Evolutionary conservation across 805 yeast genomes (phyloP).

Genomic region (Millerozyma miso): DNA sequence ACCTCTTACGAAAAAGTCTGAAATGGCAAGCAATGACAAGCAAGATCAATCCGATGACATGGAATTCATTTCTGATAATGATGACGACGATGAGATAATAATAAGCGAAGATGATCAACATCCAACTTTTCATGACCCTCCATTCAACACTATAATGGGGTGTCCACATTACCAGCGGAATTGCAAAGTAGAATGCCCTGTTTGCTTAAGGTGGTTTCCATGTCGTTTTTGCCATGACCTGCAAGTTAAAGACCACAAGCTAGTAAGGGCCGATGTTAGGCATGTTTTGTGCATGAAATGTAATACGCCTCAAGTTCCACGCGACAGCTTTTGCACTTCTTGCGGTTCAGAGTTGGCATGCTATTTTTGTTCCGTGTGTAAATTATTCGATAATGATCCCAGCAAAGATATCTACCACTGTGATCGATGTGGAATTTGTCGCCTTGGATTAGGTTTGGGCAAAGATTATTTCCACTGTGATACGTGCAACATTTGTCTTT

Average conservation of each 20-base stretch:
- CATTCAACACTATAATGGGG: slow-evolving; percentile 51
- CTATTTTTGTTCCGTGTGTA: slow-evolving; percentile 76
- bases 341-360: slow-evolving; percentile 68
- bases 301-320: slow-evolving; percentile 67
- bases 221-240: slow-evolving; percentile 86
- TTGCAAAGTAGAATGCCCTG: slow-evolving; percentile 78
- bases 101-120: slow-evolving; percentile 44
- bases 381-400: slow-evolving; percentile 76
- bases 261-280: slow-evolving; percentile 50
- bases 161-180: slow-evolving; percentile 80
- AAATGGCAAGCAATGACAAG: neutral
- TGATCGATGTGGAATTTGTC: slow-evolving; percentile 87
- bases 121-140: slow-evolving; percentile 45
- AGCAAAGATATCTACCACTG: slow-evolving; percentile 86
- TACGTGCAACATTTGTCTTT: slow-evolving; percentile 83
- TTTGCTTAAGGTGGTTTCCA: slow-evolving; percentile 69
- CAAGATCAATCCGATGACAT: neutral
- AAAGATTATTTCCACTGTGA: slow-evolving; percentile 90
- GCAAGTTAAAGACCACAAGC: slow-evolving; percentile 44
- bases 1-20: neutral
- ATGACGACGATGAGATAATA: slow-evolving; percentile 38
- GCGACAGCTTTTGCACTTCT: slow-evolving; percentile 57
- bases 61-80: neutral
- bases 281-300: slow-evolving; percentile 83
- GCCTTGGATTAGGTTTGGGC: slow-evolving; percentile 83